Base-by-base conservation (phyloP, 768 basidiomycete genomes). In the Suillus subaureus region DNA sequence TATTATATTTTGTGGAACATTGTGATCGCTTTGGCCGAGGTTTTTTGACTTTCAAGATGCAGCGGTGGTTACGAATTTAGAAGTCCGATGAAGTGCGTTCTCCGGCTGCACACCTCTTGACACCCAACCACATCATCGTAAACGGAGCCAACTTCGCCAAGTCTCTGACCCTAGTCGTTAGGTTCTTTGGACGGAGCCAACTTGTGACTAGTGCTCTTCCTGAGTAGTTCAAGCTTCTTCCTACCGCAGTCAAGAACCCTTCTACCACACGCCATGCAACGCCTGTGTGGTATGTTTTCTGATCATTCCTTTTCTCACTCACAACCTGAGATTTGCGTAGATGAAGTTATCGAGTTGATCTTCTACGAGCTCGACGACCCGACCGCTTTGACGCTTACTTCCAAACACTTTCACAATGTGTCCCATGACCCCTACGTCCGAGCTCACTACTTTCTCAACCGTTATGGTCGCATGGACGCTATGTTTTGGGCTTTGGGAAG, bases 401-500 rank as follows among this genome's bases (percentile, higher is more conserved):
- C 84, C 39, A 86, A 81, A 70, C 88, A 89, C 66, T 83, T 88
- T 72, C 74, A 87, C 70, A 73, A 78, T 13, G 86, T 93, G 77
- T 87, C 89, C 13, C 84, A 83, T 75, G 90, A 90, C 77, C 85
- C 90, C 64, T 92, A 91, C 73, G 86, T 91, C 68, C 84, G 90
- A 68, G 90, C 91, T 11, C 85, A 85, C 72, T 93, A 93, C 77
- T 93, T 93, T 76, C 84, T 93, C 70, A 78, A 82, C 69, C 89
- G 91, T 70, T 87, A 91, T 77, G 92, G 92, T 31, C 81, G 79
- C 58, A 83, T 85, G 61, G 85, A 92, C 71, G 91, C 91, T 61
- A 77, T 92, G 71, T 93, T 86, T 74, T 85, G 86, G 80, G 91
- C 91, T n/a, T 77, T 93, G 67, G 88, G 89, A 23, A 82, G 89